A percentile compares a stretch with the other conserved stretches of the same genome.
Conservation (phyloP, 2,329 filamentous ascomycete genomes). For the Trichoderma simmonsii region DNA sequence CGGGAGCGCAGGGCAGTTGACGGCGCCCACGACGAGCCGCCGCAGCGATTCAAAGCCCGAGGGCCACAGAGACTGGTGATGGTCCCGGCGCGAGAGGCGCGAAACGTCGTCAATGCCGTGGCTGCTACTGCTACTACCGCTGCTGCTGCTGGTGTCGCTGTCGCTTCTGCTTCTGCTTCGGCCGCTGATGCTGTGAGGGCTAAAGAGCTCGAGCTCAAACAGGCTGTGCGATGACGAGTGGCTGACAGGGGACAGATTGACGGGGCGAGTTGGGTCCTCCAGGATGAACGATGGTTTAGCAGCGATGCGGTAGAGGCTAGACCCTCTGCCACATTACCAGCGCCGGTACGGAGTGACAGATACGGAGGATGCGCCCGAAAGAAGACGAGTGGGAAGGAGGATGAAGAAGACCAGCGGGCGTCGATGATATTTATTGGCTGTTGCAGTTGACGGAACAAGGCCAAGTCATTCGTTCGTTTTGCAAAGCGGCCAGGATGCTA, state of each 20-base stretch:
- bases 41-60: conserved; percentile 46
- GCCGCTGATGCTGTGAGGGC: background rate
- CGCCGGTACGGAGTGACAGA: background rate
- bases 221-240: conserved; percentile 22
- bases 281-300: conserved; percentile 45
- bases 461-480: background rate
- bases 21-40: conserved; percentile 54
- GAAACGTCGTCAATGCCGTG: conserved; percentile 14
- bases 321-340: conserved; percentile 51
- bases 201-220: conserved; percentile 17
- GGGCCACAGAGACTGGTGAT: conserved; percentile 43
- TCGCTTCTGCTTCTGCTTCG: background rate
- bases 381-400: background rate
- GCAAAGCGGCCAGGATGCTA: background rate
- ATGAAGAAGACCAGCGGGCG: background rate
- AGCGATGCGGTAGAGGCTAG: conserved; percentile 52
- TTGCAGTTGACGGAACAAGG: background rate
- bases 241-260: conserved; percentile 25
- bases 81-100: conserved; percentile 49
- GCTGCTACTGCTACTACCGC: background rate
- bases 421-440: background rate
- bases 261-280: conserved; percentile 50
- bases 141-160: background rate
- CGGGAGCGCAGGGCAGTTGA: conserved; percentile 56
- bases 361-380: conserved; percentile 30